Evolutionary conservation across 75 land plant species (phyloP), one percentile per base, ranked within the genome.

Genomic region (Isoetes taiwanensis): DNA sequence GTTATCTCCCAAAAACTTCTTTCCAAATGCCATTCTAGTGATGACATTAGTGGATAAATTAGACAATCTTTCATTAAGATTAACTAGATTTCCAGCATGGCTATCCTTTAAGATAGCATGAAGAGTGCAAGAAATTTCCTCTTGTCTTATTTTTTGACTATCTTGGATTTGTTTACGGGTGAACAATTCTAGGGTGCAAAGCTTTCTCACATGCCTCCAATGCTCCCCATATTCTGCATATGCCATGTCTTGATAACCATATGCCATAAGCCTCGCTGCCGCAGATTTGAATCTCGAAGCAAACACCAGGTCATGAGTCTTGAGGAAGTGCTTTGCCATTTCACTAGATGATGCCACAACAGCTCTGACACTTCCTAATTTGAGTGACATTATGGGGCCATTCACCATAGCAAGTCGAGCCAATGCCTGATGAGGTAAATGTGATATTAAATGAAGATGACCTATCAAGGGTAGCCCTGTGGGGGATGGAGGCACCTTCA

Each of bases 151-250:
- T 35, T 52, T 40, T 30, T 35, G 24, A 12, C 68, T 54, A 26
- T 39, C 9, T 25, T 75, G 67, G 2, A 80, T 30, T 9, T 63
- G 43, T 20, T 34, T 41, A 61, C 23, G 16, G 0, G 82, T 64
- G 32, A 80, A 54, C 2, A 80, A 56, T 28, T 72, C 53, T 0
- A 41, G 20, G 0, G 27, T 55, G 37, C 50, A 33, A 0, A 70
- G 30, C 61, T 64, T 73, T 1, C 81, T 52, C 17, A 73, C 1
- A 19, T 66, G 48, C n/a, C 77, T 58, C 74, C 73, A 78, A 23
- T 70, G 65, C 0, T 70, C 31, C 0, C 65, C 74, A 20, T 66
- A 64, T 12, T 12, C 8, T 37, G 38, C 61, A 25, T 30, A 55
- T 11, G 34, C 64, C 25, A 77, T 27, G 31, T n/a, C n/a, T n/a